Percentiles rank a stretch among this genome's conserved stretches.
phyloP scores from a whole-genome alignment of 2,329 filamentous ascomycete species.

The Penicillium psychrosexuale region DNA sequence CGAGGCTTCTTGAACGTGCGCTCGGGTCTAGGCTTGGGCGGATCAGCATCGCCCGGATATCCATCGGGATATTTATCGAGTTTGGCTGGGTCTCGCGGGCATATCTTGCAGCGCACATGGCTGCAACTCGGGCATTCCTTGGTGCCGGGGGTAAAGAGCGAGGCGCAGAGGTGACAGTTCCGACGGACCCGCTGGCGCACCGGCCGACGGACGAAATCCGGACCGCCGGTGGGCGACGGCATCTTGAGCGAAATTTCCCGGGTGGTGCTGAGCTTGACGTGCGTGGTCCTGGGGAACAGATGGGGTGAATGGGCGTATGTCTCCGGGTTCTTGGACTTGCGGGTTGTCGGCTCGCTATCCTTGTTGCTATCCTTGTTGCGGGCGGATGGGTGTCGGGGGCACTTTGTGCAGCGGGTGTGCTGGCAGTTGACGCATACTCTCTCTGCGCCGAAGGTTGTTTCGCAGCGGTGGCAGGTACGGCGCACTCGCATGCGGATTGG shows the following conservation, averaged over 20 bases:
- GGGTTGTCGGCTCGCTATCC: slow-evolving; percentile 46
- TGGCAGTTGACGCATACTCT: slow-evolving; percentile 74
- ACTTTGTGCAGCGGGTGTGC: slow-evolving; percentile 77
- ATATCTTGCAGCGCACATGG: slow-evolving; percentile 74
- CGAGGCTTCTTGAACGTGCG: slow-evolving; percentile 40
- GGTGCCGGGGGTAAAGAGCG: slow-evolving; percentile 56
- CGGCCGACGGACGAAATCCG: slow-evolving; percentile 69
- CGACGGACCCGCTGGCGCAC: slow-evolving; percentile 70
- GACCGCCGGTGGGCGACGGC: slow-evolving; percentile 63
- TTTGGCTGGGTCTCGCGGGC: slow-evolving; percentile 68
- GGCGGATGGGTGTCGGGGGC: slow-evolving; percentile 69
- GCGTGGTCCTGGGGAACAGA: slow-evolving; percentile 23
- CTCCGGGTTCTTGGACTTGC: slow-evolving; percentile 39
- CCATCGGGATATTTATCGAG: slow-evolving; percentile 45
- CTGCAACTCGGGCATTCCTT: slow-evolving; percentile 67
- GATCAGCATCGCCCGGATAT: slow-evolving; percentile 45
- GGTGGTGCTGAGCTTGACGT: slow-evolving; percentile 26
- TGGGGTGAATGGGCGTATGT: slow-evolving; percentile 44
- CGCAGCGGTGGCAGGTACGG: slow-evolving; percentile 74
- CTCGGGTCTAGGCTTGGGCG: slow-evolving; percentile 32
- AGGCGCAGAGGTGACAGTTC: slow-evolving; percentile 71
- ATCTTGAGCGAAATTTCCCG: slow-evolving; percentile 36
- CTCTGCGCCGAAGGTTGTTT: slow-evolving; percentile 67
- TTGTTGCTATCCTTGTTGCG: slow-evolving; percentile 60
- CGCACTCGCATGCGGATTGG: slow-evolving; percentile 48